Conservation (phyloP, 768 basidiomycete genomes). For the Harrya chromipes region DNA sequence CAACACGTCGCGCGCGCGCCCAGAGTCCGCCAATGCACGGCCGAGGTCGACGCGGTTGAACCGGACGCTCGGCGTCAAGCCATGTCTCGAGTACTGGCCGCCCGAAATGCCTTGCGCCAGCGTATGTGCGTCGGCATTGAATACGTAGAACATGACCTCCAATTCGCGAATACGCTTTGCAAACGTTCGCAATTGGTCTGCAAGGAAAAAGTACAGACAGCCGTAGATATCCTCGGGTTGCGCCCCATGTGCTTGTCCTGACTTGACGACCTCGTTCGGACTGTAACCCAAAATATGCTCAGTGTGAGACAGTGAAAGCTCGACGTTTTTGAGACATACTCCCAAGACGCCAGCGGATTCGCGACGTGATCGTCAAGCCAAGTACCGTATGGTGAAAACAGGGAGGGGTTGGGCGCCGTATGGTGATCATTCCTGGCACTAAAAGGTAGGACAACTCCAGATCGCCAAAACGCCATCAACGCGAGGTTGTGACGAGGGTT, state of each 20-base stretch:
- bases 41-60: constrained; percentile 48
- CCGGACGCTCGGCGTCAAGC: constrained; percentile 24
- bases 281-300: constrained; percentile 23
- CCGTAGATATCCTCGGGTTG: constrained; percentile 43
- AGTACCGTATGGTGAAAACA: constrained; percentile 43
- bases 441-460: constrained; percentile 45
- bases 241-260: constrained; percentile 36
- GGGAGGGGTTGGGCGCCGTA: constrained; percentile 38
- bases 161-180: constrained; percentile 36
- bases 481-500: constrained; percentile 42
- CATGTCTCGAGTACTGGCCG: constrained; percentile 16
- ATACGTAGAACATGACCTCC: constrained; percentile 33
- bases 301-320: not conserved
- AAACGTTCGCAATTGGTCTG: constrained; percentile 38
- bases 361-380: constrained; percentile 37
- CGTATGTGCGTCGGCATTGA: constrained; percentile 33
- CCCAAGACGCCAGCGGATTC: constrained; percentile 48
- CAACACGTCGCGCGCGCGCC: constrained; percentile 30
- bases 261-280: constrained; percentile 35
- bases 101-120: constrained; percentile 38
- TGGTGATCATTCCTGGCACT: constrained; percentile 37
- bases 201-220: constrained; percentile 46
- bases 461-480: constrained; percentile 36
- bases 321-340: constrained; percentile 30
- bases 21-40: constrained; percentile 36